These are phyloP conservation scores for Chlamydomonas incerta DNA, from an alignment of 139 green algal species.

Conservation along the genomic window DNA sequence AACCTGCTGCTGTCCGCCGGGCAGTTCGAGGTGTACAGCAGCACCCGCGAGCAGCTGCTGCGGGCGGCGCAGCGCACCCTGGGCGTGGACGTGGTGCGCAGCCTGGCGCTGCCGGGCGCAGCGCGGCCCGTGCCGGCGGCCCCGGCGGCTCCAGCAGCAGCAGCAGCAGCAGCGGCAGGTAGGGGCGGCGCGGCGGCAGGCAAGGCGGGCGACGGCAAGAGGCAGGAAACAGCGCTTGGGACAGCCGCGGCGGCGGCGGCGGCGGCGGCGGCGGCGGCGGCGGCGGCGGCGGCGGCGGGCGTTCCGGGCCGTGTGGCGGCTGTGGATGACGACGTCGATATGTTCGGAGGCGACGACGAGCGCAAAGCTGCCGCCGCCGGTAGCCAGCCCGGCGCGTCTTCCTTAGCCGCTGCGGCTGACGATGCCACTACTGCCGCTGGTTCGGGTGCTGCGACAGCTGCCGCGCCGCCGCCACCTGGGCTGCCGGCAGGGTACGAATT, in stretches of 20 bases:
- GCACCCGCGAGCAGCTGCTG: constrained; percentile 39
- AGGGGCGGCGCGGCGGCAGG: background rate
- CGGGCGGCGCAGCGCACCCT: constrained; percentile 18
- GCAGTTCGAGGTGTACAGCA: constrained; percentile 39
- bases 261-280: background rate
- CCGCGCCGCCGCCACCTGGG: background rate
- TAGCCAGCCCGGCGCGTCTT: background rate
- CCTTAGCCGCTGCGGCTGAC: background rate
- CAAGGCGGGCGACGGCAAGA: background rate
- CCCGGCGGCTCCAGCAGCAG: too few species aligned
- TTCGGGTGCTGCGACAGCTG: too few species aligned
- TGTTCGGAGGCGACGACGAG: constrained; percentile 2
- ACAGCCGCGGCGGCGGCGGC: background rate
- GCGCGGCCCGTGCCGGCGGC: background rate
- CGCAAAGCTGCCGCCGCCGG: background rate
- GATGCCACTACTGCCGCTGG: background rate
- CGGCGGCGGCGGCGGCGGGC: background rate
- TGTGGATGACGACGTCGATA: constrained; percentile 7
- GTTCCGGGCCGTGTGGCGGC: background rate
- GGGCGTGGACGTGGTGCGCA: constrained; percentile 12
- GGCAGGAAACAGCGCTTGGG: background rate
- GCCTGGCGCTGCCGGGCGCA: background rate
- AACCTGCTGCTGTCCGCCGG: constrained; percentile 45
- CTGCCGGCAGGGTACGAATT: background rate
- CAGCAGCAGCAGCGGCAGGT: background rate